Conservation (phyloP, 2,329 filamentous ascomycete genomes). For the Aspergillus versicolor region DNA sequence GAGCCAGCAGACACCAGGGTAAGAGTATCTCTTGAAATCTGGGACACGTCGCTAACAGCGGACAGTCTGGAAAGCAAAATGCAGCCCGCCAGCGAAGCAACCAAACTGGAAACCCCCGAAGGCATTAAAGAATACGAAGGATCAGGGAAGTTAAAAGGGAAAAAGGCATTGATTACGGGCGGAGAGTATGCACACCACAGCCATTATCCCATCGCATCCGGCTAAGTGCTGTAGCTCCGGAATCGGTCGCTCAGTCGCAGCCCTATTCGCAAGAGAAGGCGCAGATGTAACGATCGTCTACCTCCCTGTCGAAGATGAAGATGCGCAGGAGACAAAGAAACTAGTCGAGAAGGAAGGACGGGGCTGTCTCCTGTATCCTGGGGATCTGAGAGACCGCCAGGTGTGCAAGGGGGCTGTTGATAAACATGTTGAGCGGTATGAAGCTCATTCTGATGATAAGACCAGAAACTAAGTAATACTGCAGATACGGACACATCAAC, state of each 20-base stretch:
- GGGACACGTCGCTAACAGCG: not conserved
- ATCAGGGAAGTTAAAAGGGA: conserved; percentile 50
- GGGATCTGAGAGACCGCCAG: conserved; percentile 51
- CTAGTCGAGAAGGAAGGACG: conserved; percentile 53
- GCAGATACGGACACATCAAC: conserved; percentile 35
- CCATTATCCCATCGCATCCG: not conserved
- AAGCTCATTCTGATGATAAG: too few relatives aligned
- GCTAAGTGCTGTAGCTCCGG: conserved; percentile 42
- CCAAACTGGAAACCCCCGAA: conserved; percentile 30
- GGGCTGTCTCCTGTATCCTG: conserved; percentile 49
- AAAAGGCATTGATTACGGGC: conserved; percentile 56
- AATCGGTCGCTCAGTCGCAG: conserved; percentile 55
- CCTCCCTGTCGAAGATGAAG: conserved; percentile 55
- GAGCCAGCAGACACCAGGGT: not conserved
- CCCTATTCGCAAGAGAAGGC: conserved; percentile 59
- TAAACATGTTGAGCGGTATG: conserved; percentile 51
- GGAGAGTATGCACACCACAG: conserved; percentile 46
- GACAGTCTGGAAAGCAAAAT: conserved; percentile 17
- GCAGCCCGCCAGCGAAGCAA: conserved; percentile 33
- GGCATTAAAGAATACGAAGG: conserved; percentile 42
- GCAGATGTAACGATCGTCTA: conserved; percentile 58
- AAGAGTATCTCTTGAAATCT: not conserved
- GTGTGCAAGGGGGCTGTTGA: conserved; percentile 54
- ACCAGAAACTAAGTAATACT: too few relatives aligned
- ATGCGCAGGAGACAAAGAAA: conserved; percentile 55